These are phyloP conservation scores for Tricholoma sp. DNA, from an alignment of 768 basidiomycete species.

Conservation along the genomic window DNA sequence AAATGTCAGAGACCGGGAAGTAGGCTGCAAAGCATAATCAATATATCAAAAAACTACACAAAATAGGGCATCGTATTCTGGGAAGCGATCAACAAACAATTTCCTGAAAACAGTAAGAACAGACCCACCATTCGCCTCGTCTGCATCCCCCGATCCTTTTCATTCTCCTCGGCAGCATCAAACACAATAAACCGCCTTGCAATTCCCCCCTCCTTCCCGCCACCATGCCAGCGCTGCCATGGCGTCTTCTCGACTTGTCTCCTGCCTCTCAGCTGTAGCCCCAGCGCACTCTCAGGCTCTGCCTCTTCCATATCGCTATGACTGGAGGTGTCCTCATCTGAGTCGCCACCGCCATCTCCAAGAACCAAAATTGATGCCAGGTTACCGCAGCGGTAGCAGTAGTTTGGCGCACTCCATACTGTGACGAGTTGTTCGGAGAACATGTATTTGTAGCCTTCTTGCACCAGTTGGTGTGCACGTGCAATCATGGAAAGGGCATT, in stretches of 20 bases:
- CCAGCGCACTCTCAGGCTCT: background rate
- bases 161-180: conserved; percentile 85
- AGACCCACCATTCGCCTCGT: conserved; percentile 64
- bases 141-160: conserved; percentile 76
- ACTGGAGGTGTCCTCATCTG: background rate
- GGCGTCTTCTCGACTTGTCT: background rate
- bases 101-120: background rate
- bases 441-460: conserved; percentile 97
- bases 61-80: conserved; percentile 55
- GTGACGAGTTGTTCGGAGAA: conserved; percentile 90
- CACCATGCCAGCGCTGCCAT: conserved; percentile 3
- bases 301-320: background rate
- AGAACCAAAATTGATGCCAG: conserved; percentile 88
- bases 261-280: conserved; percentile 4
- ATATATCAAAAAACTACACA: conserved; percentile 25
- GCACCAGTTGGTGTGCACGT: conserved; percentile 94
- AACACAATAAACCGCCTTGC: conserved; percentile 74
- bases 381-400: conserved; percentile 80
- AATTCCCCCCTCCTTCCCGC: background rate
- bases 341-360: conserved; percentile 45
- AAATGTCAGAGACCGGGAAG: no score
- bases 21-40: background rate
- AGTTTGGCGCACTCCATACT: conserved; percentile 91
- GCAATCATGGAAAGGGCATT: conserved; percentile 87
- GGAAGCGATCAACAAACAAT: background rate